phyloP scores from a whole-genome alignment of 345 rosid species.

The Pelargonium nanum region DNA sequence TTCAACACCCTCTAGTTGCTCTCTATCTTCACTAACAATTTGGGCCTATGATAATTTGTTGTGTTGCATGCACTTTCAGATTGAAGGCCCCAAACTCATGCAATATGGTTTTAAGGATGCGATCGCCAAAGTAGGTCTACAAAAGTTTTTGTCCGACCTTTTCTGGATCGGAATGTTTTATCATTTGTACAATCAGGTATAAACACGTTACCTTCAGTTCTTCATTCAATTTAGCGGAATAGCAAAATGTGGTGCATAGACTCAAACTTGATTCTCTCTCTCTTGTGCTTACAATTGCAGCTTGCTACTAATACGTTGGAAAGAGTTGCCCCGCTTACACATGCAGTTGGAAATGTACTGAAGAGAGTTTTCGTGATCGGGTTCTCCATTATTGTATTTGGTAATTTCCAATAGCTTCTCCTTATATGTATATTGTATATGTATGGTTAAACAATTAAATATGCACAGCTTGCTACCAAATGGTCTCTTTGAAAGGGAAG shows the following conservation, averaged over 20 bases:
- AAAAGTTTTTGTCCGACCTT: conserved; percentile 80
- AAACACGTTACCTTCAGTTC: too few species aligned
- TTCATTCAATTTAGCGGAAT: too few species aligned
- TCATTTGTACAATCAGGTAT: conserved; percentile 95
- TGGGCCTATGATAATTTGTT: not conserved
- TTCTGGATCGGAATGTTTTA: conserved; percentile 99
- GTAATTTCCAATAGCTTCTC: conserved; percentile 21
- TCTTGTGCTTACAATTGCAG: conserved; percentile 26
- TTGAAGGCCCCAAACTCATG: conserved; percentile 84
- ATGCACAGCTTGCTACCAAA: too few species aligned
- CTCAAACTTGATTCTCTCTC: not conserved
- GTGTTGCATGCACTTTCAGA: conserved; percentile 24
- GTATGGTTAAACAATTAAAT: too few species aligned
- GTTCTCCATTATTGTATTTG: conserved; percentile 74
- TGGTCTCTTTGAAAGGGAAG: too few species aligned
- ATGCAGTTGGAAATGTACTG: conserved; percentile 96
- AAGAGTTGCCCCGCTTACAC: conserved; percentile 96
- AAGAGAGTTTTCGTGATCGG: conserved; percentile 97
- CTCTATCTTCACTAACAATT: not conserved
- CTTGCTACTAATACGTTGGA: conserved; percentile 95
- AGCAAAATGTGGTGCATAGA: not conserved
- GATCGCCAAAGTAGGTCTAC: conserved; percentile 77
- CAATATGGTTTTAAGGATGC: conserved; percentile 70
- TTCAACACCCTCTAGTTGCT: not conserved
- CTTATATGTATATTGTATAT: not conserved